A percentile compares a stretch with the other conserved stretches of the same genome.
Conservation (phyloP, 163 green algal species). For the Chlorella variabilis region DNA sequence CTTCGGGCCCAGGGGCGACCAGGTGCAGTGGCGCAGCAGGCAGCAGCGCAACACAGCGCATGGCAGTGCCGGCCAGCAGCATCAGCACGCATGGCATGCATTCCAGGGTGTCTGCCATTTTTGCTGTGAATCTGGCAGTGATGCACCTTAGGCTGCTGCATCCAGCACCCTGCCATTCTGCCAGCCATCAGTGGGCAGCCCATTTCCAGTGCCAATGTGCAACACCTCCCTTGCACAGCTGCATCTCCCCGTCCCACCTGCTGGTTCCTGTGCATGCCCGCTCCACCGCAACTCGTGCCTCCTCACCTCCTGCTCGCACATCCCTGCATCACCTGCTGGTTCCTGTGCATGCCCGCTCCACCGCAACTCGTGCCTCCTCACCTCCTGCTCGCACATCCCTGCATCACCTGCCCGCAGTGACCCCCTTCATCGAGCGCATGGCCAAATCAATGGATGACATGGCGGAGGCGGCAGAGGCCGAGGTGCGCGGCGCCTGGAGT, state of each 20-base stretch:
- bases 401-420: constrained; percentile 39
- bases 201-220: too few relatives aligned
- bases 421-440: constrained; percentile 72
- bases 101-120: too few relatives aligned
- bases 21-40: too few relatives aligned
- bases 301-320: neutral
- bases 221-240: too few relatives aligned
- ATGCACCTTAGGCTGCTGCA: too few relatives aligned
- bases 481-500: constrained; percentile 7
- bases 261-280: neutral
- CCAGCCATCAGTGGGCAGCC: too few relatives aligned
- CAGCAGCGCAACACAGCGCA: too few relatives aligned
- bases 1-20: constrained; percentile 61
- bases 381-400: neutral
- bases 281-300: too few relatives aligned
- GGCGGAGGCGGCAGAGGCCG: constrained; percentile 53
- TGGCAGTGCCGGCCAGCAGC: too few relatives aligned
- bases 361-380: neutral
- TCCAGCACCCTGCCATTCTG: too few relatives aligned
- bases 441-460: constrained; percentile 84
- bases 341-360: neutral
- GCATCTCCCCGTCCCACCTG: neutral
- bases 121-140: too few relatives aligned
- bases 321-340: neutral
- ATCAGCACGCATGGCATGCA: too few relatives aligned